Base-by-base conservation (phyloP, 2,329 filamentous ascomycete genomes). In the Pyrenochaeta sp. region DNA sequence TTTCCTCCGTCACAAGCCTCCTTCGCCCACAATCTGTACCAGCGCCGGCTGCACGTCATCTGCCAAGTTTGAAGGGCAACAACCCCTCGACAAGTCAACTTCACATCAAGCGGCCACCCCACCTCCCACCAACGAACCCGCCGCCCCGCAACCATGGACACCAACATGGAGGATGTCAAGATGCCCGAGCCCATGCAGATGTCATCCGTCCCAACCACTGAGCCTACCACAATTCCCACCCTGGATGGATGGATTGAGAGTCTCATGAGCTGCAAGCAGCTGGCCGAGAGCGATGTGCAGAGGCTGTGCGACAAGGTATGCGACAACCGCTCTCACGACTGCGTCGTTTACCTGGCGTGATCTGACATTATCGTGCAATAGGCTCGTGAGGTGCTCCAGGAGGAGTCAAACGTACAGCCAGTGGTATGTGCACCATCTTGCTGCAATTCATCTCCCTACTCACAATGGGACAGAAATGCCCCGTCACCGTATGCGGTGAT, bases 171-270 rank as follows among this genome's bases (percentile, higher is more conserved):
- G 83, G 95, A 99, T 77, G 92, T 96, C 69, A 91, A 93, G 80
- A 88, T 90, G 72, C 90, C 92, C 77, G 87, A 90, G 75, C 85
- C 87, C 63, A 85, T 91, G 75, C 90, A 90, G 74, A 79, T 97
- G 64, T 77, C 79, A 50, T 77, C 78, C 68, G 87, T 90, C 55
- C 87, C 92, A 45, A 82, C 87, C 50, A 85, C 87, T 71, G 95
- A 98, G 81, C 90, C 94, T 50, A 88, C 93, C 57, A 91, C 92
- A 67, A 95, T 97, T 82, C 88, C 90, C 58, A 97, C 92, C 56
- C 85, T 99, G 61, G 95, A 99, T 77, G 92, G 93, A 74, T 99
- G 95, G 95, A 98, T 99, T 76, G 94, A 97, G 84, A 93, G 86
- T 82, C 84, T 99, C 80, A 98, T 99, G 94, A 88, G 81, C 75